Percentiles rank a stretch among this genome's conserved stretches.
Conservation (phyloP, 2,329 filamentous ascomycete species). For the Colletotrichum karsti region DNA sequence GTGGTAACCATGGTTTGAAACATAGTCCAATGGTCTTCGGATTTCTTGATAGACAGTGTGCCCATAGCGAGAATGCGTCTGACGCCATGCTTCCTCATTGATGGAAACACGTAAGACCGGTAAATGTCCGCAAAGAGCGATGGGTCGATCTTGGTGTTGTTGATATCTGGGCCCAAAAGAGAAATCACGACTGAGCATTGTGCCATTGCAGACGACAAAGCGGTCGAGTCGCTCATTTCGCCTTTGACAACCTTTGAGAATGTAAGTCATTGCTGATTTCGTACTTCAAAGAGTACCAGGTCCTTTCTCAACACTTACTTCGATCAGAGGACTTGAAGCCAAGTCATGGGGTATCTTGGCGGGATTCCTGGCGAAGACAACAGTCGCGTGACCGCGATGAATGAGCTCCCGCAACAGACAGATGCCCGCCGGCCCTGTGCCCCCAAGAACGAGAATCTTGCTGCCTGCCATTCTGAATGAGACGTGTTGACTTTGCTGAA, state of each 20-base stretch:
- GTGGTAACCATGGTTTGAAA: slow-evolving; percentile 27
- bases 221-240: neutral
- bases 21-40: slow-evolving; percentile 34
- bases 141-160: neutral
- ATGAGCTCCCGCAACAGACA: slow-evolving; percentile 39
- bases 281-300: neutral
- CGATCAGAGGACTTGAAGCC: neutral
- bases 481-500: neutral
- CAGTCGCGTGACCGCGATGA: slow-evolving; percentile 33
- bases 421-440: slow-evolving; percentile 35
- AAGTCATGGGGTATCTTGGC: slow-evolving; percentile 36
- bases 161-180: slow-evolving; percentile 34
- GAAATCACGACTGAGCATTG: slow-evolving; percentile 31
- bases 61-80: slow-evolving; percentile 43
- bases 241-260: neutral
- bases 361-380: slow-evolving; percentile 33
- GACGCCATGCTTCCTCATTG: slow-evolving; percentile 39
- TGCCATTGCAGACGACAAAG: neutral
- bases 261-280: rapidly evolving
- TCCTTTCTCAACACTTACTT: neutral
- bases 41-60: slow-evolving; percentile 38
- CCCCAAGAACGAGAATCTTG: neutral
- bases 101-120: slow-evolving; percentile 28
- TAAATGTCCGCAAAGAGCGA: slow-evolving; percentile 31
- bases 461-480: neutral